Percentiles rank a stretch among this genome's conserved stretches.
These are phyloP conservation scores for Ophioceras dolichostomum DNA, from an alignment of 2,329 filamentous ascomycete genomes.

Conservation along the genomic window DNA sequence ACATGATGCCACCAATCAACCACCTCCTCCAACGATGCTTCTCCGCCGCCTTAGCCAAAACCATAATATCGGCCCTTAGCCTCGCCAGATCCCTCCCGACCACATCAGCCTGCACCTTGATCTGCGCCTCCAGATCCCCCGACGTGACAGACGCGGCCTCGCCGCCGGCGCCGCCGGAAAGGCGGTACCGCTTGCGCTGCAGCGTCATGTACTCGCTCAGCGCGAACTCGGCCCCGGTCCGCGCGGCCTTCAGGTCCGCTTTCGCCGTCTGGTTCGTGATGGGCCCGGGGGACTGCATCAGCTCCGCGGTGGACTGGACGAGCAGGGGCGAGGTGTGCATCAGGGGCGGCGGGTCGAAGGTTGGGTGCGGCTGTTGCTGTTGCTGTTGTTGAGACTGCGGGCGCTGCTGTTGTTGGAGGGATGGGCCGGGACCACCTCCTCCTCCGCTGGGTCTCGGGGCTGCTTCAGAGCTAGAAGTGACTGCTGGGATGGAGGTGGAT, in stretches of 20 bases:
- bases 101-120: slow-evolving; percentile 27
- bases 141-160: slow-evolving; percentile 12
- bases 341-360: neutral
- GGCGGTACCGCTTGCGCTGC: slow-evolving; percentile 15
- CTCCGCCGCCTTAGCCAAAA: slow-evolving; percentile 30
- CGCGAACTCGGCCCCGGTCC: slow-evolving; percentile 15
- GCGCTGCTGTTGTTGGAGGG: neutral
- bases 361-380: neutral
- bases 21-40: slow-evolving; percentile 38
- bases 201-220: slow-evolving; percentile 21
- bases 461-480: no score
- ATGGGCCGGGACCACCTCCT: no score
- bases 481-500: no score
- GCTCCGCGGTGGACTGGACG: neutral
- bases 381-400: neutral
- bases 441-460: no score
- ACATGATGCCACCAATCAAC: slow-evolving; percentile 39
- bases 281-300: slow-evolving; percentile 9
- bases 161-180: slow-evolving; percentile 5
- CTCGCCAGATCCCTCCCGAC: slow-evolving; percentile 30
- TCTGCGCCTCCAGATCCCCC: slow-evolving; percentile 24
- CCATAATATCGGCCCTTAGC: slow-evolving; percentile 30
- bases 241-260: slow-evolving; percentile 10
- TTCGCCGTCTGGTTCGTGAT: slow-evolving; percentile 4
- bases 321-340: neutral